Conservation (phyloP, 78 protist species). For the Andalucia godoyi region DNA sequence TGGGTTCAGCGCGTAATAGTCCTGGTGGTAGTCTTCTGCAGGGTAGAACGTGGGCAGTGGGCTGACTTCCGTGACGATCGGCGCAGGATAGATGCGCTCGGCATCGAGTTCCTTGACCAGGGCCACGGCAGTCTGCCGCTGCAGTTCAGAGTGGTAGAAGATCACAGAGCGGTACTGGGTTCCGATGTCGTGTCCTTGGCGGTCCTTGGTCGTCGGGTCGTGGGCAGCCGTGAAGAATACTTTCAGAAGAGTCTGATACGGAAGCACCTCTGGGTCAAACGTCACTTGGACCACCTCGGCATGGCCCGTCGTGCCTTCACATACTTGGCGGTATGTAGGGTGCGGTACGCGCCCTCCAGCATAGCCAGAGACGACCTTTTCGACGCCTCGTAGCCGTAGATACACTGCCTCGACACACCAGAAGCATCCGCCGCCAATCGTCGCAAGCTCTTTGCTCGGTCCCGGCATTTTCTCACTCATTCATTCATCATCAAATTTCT, state of each 20-base stretch:
- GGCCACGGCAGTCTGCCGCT: constrained; percentile 13
- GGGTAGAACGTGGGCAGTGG: constrained; percentile 23
- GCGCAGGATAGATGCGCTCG: no score
- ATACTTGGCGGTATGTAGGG: constrained; percentile 46
- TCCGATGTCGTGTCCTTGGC: constrained; percentile 82
- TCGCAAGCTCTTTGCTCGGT: no score
- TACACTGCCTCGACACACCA: constrained; percentile 18
- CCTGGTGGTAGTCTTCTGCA: constrained; percentile 65
- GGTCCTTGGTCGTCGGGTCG: constrained; percentile 60
- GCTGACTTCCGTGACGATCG: constrained; percentile 34
- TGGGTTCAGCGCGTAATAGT: neutral
- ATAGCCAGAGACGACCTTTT: neutral
- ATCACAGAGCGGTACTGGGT: constrained; percentile 76
- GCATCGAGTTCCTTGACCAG: constrained; percentile 2
- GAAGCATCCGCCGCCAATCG: constrained; percentile 38
- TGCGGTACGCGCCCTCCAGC: constrained; percentile 12
- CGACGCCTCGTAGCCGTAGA: neutral
- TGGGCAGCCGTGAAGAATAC: constrained; percentile 53
- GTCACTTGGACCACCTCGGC: constrained; percentile 68
- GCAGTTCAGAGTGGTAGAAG: constrained; percentile 42
- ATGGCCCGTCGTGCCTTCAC: constrained; percentile 74
- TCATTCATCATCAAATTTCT: no score
- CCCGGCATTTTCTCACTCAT: no score
- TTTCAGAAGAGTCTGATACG: neutral
- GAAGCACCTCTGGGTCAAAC: constrained; percentile 37